Evolutionary conservation across 176 grass and related monocot species (phyloP), one percentile per base, ranked within the genome.

Genomic region (Thalia dealbata): DNA sequence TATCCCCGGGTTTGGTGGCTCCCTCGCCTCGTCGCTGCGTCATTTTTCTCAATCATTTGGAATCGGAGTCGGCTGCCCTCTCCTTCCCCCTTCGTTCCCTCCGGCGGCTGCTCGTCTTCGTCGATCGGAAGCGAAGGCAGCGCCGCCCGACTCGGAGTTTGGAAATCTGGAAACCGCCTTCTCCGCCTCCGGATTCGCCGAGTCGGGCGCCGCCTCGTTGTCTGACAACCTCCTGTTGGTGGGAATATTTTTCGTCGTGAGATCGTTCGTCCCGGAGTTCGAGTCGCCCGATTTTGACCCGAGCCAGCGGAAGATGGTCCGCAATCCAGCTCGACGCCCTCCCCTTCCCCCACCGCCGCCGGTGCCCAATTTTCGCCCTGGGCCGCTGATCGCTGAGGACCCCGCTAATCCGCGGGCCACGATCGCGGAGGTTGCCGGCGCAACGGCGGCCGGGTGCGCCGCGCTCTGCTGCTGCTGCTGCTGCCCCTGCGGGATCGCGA

Each of bases 401-500:
- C 30, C 32, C 30, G 32, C 14, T 3, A 68, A 68, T 29, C 41
- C 41, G 21, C 15, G 66, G 35, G 41, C 66, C 3, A 8, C 19
- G 67, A 13, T 52, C 14, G 46, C 48, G 21, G 70, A 55, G 50
- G 13, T 14, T 6, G 26, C 70, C 23, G 50, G 70, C n/a, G 2
- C 46, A 46, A 72, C 48, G 48, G 27, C 50, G 48, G 70, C 50
- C 6, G 45, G 50, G 24, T 72, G 70, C 70, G 70, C 70, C 14
- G 70, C 50, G 7, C 26, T 72, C n/a, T 72, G 70, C 70, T 72
- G 67, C 43, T 70, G n/a, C n/a, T n/a, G n/a, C n/a, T n/a, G 70
- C 70, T 72, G 48, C 48, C 70, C 70, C 46, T 72, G 46, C 48
- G 43, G 70, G 45, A 3, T 72, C 45, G 23, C 22, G 14, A 29